phyloP scores from a whole-genome alignment of 768 basidiomycete genomes.

The Mycena indigotica region DNA sequence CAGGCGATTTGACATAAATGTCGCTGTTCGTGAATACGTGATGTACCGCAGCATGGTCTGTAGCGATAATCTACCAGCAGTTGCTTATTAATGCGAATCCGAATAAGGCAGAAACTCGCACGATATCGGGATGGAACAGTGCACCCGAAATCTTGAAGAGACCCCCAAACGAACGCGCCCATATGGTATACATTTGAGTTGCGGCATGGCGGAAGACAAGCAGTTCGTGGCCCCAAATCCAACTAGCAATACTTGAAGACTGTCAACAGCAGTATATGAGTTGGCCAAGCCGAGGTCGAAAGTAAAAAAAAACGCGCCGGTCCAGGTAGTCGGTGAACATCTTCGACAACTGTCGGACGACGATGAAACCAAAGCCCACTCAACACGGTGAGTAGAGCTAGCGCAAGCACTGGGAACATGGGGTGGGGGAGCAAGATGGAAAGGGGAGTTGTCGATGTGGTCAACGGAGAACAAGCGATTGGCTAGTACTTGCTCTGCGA shows the following conservation, averaged over 20 bases:
- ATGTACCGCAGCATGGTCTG: constrained; percentile 39
- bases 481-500: too few relatives aligned
- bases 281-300: background rate
- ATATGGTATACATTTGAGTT: constrained; percentile 35
- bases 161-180: constrained; percentile 35
- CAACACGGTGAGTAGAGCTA: too few relatives aligned
- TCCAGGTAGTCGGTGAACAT: constrained; percentile 24
- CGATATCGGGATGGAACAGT: constrained; percentile 41
- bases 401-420: constrained; percentile 9
- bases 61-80: constrained; percentile 34
- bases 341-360: constrained; percentile 2
- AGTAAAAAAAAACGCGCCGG: constrained; percentile 20
- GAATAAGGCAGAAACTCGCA: constrained; percentile 14
- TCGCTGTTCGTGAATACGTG: constrained; percentile 40
- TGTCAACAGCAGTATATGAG: constrained; percentile 3
- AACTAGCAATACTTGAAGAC: constrained; percentile 27
- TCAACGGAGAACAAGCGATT: too few relatives aligned
- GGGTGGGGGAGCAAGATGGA: constrained; percentile 10
- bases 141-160: constrained; percentile 42
- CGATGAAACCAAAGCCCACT: too few relatives aligned
- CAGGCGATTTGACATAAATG: constrained; percentile 35
- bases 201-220: constrained; percentile 35
- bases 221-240: constrained; percentile 42
- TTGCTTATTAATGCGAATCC: background rate
- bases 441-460: too few relatives aligned